Conservation (phyloP, 208 protist genomes). For the Vickermania ingenoplastis region DNA sequence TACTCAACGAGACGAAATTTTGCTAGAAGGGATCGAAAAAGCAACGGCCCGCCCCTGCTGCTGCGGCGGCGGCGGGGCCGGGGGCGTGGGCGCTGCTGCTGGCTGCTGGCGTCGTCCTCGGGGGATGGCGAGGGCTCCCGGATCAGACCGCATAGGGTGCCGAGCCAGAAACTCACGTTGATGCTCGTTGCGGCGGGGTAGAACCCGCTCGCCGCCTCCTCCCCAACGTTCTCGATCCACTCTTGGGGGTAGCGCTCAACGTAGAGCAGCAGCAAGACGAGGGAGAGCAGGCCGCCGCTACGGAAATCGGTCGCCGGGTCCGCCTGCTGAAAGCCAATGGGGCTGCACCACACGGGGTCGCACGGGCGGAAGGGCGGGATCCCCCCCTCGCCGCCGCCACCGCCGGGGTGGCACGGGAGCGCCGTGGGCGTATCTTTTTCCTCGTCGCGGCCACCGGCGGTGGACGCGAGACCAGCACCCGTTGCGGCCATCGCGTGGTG, state of each 20-base stretch:
- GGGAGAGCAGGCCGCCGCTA: conserved; percentile 59
- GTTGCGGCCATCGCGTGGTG: conserved; percentile 16
- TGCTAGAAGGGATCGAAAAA: conserved; percentile 2
- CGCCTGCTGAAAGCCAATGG: conserved; percentile 75
- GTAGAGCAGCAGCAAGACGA: conserved; percentile 71
- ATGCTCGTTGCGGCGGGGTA: conserved; percentile 53
- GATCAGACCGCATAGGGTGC: conserved; percentile 34
- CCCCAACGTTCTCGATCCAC: conserved; percentile 21
- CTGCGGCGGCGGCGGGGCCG: neutral
- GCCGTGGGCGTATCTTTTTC: neutral
- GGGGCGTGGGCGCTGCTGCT: neutral
- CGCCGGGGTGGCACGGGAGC: neutral
- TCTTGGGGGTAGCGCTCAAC: conserved; percentile 39
- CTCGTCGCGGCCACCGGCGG: neutral
- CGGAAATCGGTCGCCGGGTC: conserved; percentile 85
- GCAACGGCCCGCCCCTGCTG: neutral
- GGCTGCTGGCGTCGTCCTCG: neutral
- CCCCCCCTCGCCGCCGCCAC: neutral
- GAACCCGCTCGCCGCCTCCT: conserved; percentile 17
- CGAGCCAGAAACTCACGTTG: conserved; percentile 66
- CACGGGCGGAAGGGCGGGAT: conserved; percentile 4
- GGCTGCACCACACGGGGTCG: conserved; percentile 54
- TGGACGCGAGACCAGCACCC: neutral
- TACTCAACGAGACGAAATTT: conserved; percentile 8
- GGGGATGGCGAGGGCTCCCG: too few relatives aligned